Conservation (phyloP, 1,284 basidiomycete species). For the Heliocybe sulcata region DNA sequence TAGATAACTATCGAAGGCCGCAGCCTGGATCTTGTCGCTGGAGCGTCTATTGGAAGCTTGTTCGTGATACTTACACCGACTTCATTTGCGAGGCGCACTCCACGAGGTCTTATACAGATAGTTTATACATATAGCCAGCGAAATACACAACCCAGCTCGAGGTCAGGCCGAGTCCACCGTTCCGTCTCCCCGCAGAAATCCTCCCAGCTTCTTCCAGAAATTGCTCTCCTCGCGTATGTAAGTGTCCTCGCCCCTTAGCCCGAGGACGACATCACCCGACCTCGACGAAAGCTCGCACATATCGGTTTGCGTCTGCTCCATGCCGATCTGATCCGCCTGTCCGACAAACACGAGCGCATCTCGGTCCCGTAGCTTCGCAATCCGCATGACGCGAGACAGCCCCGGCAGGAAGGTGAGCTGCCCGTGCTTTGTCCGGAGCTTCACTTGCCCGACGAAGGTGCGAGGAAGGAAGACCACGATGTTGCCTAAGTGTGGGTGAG, state of each 20-base stretch:
- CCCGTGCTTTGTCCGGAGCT: slow-evolving; percentile 14
- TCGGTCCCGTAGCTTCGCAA: slow-evolving; percentile 17
- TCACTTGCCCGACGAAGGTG: slow-evolving; percentile 18
- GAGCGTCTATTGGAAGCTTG: no score
- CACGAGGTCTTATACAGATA: no score
- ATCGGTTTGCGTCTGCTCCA: neutral
- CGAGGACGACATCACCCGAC: neutral
- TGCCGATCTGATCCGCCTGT: slow-evolving; percentile 3
- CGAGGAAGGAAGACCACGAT: slow-evolving; percentile 19
- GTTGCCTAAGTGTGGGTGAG: slow-evolving; percentile 10
- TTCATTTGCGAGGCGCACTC: no score
- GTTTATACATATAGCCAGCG: no score
- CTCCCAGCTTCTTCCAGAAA: neutral
- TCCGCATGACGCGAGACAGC: slow-evolving; percentile 17
- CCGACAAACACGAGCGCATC: slow-evolving; percentile 17
- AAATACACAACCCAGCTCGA: no score
- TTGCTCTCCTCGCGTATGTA: neutral
- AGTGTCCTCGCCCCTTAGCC: neutral
- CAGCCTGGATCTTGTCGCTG: neutral
- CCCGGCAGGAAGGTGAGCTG: slow-evolving; percentile 18
- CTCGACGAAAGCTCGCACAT: neutral
- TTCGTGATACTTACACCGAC: no score
- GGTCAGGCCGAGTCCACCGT: no score
- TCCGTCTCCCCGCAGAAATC: neutral
- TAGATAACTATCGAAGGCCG: neutral